These are phyloP conservation scores for Aspergillus conjunctus DNA, from an alignment of 495 filamentous ascomycete genomes.

Conservation along the genomic window DNA sequence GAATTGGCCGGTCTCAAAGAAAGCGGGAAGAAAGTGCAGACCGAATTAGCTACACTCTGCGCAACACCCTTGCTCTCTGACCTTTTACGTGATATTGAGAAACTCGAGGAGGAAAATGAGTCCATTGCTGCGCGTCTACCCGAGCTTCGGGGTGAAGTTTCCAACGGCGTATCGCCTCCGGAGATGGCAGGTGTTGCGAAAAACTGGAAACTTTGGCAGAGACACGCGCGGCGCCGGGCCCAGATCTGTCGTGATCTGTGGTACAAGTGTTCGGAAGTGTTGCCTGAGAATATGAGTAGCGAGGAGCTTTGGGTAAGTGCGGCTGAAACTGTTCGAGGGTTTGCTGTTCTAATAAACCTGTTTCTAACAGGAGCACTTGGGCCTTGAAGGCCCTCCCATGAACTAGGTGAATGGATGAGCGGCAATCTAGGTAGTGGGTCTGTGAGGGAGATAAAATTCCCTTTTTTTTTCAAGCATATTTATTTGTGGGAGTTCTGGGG, in stretches of 20 bases:
- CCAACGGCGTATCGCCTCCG: slow-evolving; percentile 44
- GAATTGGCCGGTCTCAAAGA: slow-evolving; percentile 49
- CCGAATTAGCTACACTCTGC: slow-evolving; percentile 49
- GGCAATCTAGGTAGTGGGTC: neutral
- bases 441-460: neutral
- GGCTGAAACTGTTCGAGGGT: neutral
- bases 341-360: slow-evolving; percentile 6
- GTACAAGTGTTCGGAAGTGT: slow-evolving; percentile 47
- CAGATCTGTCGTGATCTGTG: slow-evolving; percentile 57
- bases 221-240: slow-evolving; percentile 45
- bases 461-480: neutral
- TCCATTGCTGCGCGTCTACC: slow-evolving; percentile 43
- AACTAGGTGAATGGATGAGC: neutral
- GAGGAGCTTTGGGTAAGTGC: slow-evolving; percentile 54
- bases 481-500: too few relatives aligned
- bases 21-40: slow-evolving; percentile 53
- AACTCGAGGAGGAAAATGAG: slow-evolving; percentile 50
- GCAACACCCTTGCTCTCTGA: slow-evolving; percentile 55
- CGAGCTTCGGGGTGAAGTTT: slow-evolving; percentile 31
- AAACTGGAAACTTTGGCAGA: slow-evolving; percentile 56
- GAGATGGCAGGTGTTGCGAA: slow-evolving; percentile 51
- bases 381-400: slow-evolving; percentile 19
- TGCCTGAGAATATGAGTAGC: slow-evolving; percentile 49
- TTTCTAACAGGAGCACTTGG: slow-evolving; percentile 18
- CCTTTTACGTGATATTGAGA: slow-evolving; percentile 47